Evolutionary conservation across 306 rosid species (phyloP), one percentile per base, ranked within the genome.

Genomic region (Cicer chorassanicum): DNA sequence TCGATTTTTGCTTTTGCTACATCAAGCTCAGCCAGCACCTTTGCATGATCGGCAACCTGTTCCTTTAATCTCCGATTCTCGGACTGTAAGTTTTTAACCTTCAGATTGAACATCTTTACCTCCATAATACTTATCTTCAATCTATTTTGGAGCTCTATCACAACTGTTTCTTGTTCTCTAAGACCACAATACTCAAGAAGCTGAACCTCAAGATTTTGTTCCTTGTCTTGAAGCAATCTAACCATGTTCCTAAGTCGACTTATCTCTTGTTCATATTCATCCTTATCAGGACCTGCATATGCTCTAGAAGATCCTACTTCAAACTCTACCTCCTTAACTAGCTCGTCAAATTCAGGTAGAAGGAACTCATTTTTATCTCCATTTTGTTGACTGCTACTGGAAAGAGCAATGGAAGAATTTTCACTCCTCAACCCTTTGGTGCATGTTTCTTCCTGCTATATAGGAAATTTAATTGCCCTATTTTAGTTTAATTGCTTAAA

Each of bases 121-220:
- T 94, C 93, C 90, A 91, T 86, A 61, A 75, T 73, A 60, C 82
- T 85, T 66, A 90, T 77, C 85, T 87, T 87, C 85, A 94, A 81
- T 63, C 91, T 83, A 40, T 87, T 94, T 80, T 87, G 89, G 43
- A 94, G 95, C 79, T 94, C 98, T 84, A 78, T 79, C 7, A 85
- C 90, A 2, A 85, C 85, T 45, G 85, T 78, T 79, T 90, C 91
- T 83, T 91, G 90, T 88, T 94, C 97, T 80, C 81, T 91, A 29
- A 91, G 91, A 73, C 96, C 97, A 55, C 87, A 88, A 46, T 83
- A 88, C 83, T 90, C 97, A 1, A 91, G 97, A 70, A 94, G 71
- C 78, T 90, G 93, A 56, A 84, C 84, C 87, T 94, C 96, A 6
- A 89, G 93, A 65, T 70, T 74, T 57, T 71, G 80, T 85, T 90